Percentiles rank a stretch among this genome's conserved stretches.
Evolutionary conservation across 148 eudicot species (phyloP).

Genomic region (Gaultheria prostrata): DNA sequence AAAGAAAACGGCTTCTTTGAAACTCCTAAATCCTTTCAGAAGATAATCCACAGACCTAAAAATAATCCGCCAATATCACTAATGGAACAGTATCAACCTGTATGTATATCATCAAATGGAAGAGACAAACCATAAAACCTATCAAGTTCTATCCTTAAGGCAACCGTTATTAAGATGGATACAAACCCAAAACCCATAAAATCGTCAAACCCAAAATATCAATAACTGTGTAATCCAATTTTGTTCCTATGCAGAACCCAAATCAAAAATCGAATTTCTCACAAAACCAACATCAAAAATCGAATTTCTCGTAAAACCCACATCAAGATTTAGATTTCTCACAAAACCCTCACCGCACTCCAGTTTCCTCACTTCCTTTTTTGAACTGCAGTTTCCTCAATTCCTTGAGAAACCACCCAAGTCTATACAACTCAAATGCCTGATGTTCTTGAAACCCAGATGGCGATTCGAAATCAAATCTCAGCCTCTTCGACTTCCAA

Average conservation of each 20-base stretch:
- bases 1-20: neutral
- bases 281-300: slow-evolving; percentile 28
- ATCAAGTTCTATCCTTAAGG: neutral
- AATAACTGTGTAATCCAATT: neutral
- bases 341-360: slow-evolving; percentile 29
- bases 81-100: slow-evolving; percentile 1
- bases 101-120: slow-evolving; percentile 3
- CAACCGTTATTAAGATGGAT: neutral
- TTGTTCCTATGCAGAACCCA: slow-evolving; percentile 8
- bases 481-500: slow-evolving; percentile 7
- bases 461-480: slow-evolving; percentile 16
- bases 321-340: slow-evolving; percentile 18
- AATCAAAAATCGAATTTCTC: slow-evolving; percentile 12
- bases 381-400: slow-evolving; percentile 18
- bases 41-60: neutral
- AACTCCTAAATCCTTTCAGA: neutral
- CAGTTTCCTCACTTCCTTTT: slow-evolving; percentile 19
- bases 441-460: slow-evolving; percentile 19
- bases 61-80: slow-evolving; percentile 3
- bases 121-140: neutral
- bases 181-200: slow-evolving; percentile 12
- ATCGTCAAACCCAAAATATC: neutral
- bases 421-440: slow-evolving; percentile 7
- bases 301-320: slow-evolving; percentile 27
- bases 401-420: slow-evolving; percentile 27